Conservation (phyloP, 805 yeast species). For the Candida boidinii region DNA sequence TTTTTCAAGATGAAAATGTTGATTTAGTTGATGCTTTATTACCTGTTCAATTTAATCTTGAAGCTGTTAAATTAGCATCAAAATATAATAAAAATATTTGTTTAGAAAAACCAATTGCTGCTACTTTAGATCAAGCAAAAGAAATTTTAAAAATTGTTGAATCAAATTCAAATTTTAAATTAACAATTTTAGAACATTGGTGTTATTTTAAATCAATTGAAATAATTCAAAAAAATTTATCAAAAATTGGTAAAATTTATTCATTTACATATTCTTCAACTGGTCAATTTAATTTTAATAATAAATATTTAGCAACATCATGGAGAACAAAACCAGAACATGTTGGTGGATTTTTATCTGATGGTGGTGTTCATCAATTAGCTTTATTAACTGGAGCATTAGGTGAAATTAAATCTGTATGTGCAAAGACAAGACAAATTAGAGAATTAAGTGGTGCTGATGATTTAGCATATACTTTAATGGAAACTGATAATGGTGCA, state of each 20-base stretch:
- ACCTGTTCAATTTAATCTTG: conserved; percentile 78
- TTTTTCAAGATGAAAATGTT: conserved; percentile 55
- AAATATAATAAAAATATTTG: conserved; percentile 69
- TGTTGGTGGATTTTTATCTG: conserved; percentile 86
- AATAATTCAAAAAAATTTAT: conserved; percentile 46
- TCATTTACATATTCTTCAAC: conserved; percentile 69
- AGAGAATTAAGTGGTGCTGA: conserved; percentile 73
- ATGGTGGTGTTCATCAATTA: conserved; percentile 95
- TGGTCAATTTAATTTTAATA: conserved; percentile 56
- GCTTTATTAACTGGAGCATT: conserved; percentile 77
- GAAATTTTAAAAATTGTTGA: conserved; percentile 65
- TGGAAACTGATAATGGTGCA: conserved; percentile 46
- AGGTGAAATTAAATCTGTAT: conserved; percentile 63
- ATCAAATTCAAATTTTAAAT: conserved; percentile 44
- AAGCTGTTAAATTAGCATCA: conserved; percentile 61
- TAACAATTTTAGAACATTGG: conserved; percentile 84
- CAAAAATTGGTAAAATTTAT: conserved; percentile 63
- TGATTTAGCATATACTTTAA: conserved; percentile 69
- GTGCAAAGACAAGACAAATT: conserved; percentile 73
- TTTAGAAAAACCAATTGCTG: conserved; percentile 91
- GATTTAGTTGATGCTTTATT: conserved; percentile 78
- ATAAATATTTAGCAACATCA: conserved; percentile 57
- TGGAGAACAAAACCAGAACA: conserved; percentile 93
- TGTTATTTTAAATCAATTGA: conserved; percentile 55
- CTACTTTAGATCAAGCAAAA: conserved; percentile 69